These are phyloP conservation scores for Exophiala sp. DNA, from an alignment of 2,329 filamentous ascomycete genomes.

Conservation along the genomic window DNA sequence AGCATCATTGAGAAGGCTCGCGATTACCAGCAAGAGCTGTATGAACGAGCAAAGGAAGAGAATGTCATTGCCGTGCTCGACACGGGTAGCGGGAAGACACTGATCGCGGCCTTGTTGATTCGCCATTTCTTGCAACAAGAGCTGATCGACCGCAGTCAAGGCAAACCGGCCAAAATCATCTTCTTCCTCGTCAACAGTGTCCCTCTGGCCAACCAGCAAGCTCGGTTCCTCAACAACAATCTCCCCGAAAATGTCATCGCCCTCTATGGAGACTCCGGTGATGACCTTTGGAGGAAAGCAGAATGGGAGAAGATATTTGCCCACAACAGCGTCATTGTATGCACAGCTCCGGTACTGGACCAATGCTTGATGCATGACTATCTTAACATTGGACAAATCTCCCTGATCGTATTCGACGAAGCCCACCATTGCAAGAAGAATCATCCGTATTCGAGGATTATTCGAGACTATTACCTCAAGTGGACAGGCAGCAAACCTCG, in stretches of 20 bases:
- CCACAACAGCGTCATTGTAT: conserved; percentile 78
- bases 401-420: conserved; percentile 89
- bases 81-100: conserved; percentile 83
- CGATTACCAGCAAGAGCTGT: conserved; percentile 89
- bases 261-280: conserved; percentile 65
- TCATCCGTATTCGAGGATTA: conserved; percentile 81
- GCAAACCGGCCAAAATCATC: conserved; percentile 58
- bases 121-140: conserved; percentile 71
- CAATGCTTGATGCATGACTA: conserved; percentile 73
- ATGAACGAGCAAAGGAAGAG: conserved; percentile 72
- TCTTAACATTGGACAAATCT: conserved; percentile 74
- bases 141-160: conserved; percentile 59
- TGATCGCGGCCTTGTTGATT: conserved; percentile 86
- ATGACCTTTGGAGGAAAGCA: conserved; percentile 53
- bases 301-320: conserved; percentile 55
- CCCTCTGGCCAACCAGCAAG: conserved; percentile 83
- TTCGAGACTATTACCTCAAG: conserved; percentile 73
- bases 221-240: conserved; percentile 72
- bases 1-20: conserved; percentile 69
- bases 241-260: conserved; percentile 68
- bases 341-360: conserved; percentile 80
- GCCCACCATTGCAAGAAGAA: conserved; percentile 94
- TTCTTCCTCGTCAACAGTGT: conserved; percentile 76
- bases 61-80: conserved; percentile 77
- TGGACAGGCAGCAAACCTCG: conserved; percentile 54